These are phyloP conservation scores for Boletus huronensis DNA, from an alignment of 768 basidiomycete genomes.

Conservation along the genomic window DNA sequence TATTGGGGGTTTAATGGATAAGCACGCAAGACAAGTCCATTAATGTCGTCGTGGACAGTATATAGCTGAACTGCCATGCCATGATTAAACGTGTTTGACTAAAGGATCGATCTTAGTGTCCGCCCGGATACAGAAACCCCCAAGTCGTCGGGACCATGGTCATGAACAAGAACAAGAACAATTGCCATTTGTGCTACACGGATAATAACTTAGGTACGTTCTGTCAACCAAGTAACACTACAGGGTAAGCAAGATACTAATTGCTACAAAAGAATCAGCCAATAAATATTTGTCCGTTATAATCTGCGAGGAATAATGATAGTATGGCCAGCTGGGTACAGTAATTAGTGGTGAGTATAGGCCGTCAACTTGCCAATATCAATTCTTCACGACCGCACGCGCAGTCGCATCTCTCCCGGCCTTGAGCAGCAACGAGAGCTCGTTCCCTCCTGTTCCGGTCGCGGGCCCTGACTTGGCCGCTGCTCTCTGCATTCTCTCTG, in stretches of 20 bases:
- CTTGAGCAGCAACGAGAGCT: constrained; percentile 78
- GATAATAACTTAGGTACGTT: constrained; percentile 2
- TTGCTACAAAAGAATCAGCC: constrained; percentile 26
- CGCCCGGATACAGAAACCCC: neutral
- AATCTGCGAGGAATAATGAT: neutral
- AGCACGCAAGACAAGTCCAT: neutral
- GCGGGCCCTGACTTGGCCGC: constrained; percentile 48
- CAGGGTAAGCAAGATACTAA: constrained; percentile 16
- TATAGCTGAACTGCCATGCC: neutral
- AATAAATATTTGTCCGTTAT: constrained; percentile 24
- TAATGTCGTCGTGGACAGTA: neutral
- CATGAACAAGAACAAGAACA: neutral
- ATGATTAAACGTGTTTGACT: too few relatives aligned
- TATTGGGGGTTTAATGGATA: neutral
- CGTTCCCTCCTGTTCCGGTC: constrained; percentile 89
- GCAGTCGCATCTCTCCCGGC: constrained; percentile 85
- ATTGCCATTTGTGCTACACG: constrained; percentile 18
- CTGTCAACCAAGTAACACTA: constrained; percentile 10
- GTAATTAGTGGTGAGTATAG: constrained; percentile 15
- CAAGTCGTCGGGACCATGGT: neutral
- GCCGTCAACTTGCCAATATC: neutral
- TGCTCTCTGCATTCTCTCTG: constrained; percentile 42
- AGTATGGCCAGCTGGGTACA: neutral
- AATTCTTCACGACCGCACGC: constrained; percentile 50
- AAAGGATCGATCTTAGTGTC: neutral